Base-by-base conservation (phyloP, 176 grass and related monocot species). In the Paspalum vaginatum region DNA sequence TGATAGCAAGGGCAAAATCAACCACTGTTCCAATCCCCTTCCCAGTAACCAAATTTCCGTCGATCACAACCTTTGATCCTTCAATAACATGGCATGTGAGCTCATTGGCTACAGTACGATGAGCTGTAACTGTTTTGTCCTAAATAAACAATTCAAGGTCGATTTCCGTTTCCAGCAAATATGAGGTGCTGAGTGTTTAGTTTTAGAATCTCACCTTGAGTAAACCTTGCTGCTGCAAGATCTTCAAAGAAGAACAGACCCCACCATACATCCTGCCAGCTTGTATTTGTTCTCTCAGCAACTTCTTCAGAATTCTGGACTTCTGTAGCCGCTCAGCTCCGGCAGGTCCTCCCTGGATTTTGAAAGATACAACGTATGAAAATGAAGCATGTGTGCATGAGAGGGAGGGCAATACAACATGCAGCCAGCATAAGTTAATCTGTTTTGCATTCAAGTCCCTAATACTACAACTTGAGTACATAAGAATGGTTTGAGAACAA, bases 31-130 rank as follows among this genome's bases (percentile, higher is more conserved):
- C 86, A 72, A 95, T 79, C 24, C 90, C 96, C 78, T 76, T 93
- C n/a, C 90, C 78, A 13, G 96, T 98, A 60, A 98, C 91, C 75
- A 95, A 71, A 67, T 93, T 95, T 45, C 92, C 90, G 5, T 98
- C 96, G 49, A 98, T 93, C 76, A 93, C 83, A 46, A 95, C 92
- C 32, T 85, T 85, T 72, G 86, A 78, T 76, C 6, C 25, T 57
- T 95, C 92, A 78, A 87, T 61, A 52, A 85, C 79, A 64, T 79
- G 43, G 45, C 88, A 85, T 6, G 65, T 91, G 65, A 91, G 82
- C 60, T 93, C 84, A 65, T 43, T 57, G 16, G 74, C 65, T 89
- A 74, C 55, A 77, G 64, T 55, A 63, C 88, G 85, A 92, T 91
- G 82, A 85, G 87, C 84, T 54, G 89, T 81, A n/a, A 77, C 87